These are phyloP conservation scores for Fusarium irregulare DNA, from an alignment of 2,329 filamentous ascomycete genomes.

Conservation along the genomic window DNA sequence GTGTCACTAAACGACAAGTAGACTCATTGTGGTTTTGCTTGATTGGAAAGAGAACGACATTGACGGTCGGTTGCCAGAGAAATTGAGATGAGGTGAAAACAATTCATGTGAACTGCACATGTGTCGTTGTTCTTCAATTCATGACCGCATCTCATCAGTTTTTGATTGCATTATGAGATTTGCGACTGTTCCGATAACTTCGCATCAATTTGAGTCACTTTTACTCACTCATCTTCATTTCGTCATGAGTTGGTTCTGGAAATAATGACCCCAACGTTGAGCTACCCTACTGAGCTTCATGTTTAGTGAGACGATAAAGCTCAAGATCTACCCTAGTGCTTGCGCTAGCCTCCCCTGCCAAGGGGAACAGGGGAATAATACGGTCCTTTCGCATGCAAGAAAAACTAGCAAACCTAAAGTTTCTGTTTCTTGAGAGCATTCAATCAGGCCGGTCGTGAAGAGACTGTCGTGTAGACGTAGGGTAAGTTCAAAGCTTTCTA, in stretches of 20 bases:
- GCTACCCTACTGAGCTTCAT: not conserved
- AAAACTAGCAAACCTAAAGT: not conserved
- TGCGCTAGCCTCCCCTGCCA: not conserved
- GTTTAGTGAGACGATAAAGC: not conserved
- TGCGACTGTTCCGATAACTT: not conserved
- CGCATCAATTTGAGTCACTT: not conserved
- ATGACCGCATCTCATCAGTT: not conserved
- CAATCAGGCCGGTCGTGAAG: not conserved
- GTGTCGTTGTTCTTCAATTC: not conserved
- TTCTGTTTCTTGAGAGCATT: not conserved
- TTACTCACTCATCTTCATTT: not conserved
- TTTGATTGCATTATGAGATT: not conserved
- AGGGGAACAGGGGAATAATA: not conserved
- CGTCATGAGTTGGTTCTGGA: not conserved
- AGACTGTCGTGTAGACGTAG: not conserved
- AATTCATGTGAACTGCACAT: too few species aligned
- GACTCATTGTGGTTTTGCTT: too few species aligned
- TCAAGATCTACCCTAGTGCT: not conserved
- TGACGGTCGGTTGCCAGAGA: too few species aligned
- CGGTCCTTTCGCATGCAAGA: not conserved
- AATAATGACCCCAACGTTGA: not conserved
- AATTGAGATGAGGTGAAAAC: too few species aligned
- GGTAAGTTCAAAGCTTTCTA: not conserved
- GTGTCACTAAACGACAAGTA: not conserved
- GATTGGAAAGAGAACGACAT: not conserved